phyloP scores from a whole-genome alignment of 2,329 filamentous ascomycete genomes.

The Ceratocystis huliohia region DNA sequence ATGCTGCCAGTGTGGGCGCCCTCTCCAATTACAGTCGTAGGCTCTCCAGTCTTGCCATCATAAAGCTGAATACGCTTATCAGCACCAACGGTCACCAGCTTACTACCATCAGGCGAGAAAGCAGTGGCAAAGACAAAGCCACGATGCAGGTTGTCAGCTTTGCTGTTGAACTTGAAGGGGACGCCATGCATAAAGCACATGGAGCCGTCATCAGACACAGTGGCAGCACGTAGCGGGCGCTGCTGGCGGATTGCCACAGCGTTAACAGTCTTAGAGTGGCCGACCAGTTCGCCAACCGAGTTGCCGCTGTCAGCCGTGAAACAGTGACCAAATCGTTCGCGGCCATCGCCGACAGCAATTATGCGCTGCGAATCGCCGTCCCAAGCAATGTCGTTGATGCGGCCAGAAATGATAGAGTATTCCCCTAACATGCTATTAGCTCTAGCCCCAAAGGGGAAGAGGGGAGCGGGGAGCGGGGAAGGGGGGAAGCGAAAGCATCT shows the following conservation, averaged over 20 bases:
- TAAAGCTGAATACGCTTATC: conserved; percentile 89
- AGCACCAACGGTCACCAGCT: conserved; percentile 78
- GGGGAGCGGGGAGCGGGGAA: no score
- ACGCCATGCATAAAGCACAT: conserved; percentile 88
- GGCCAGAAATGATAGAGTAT: conserved; percentile 85
- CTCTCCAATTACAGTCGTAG: conserved; percentile 62
- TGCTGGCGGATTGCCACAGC: conserved; percentile 79
- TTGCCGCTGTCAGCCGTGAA: conserved; percentile 94
- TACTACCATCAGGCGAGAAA: conserved; percentile 77
- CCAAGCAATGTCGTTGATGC: conserved; percentile 95
- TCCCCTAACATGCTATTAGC: conserved; percentile 42
- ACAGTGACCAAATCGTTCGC: conserved; percentile 85
- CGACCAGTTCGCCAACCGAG: conserved; percentile 84
- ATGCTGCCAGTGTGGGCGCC: conserved; percentile 83
- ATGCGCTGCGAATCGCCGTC: conserved; percentile 93
- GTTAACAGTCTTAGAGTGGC: conserved; percentile 85
- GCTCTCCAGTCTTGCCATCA: conserved; percentile 88
- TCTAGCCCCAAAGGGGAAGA: no score
- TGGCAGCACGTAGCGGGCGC: conserved; percentile 80
- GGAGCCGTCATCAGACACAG: conserved; percentile 78
- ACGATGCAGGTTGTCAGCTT: conserved; percentile 63
- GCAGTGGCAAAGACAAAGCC: conserved; percentile 80
- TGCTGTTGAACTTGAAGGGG: conserved; percentile 92
- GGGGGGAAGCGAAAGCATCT: no score
- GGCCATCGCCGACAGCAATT: conserved; percentile 90